Percentiles rank a stretch among this genome's conserved stretches.
Conservation (phyloP, 257 asterid genomes). For the Petrea volubilis region DNA sequence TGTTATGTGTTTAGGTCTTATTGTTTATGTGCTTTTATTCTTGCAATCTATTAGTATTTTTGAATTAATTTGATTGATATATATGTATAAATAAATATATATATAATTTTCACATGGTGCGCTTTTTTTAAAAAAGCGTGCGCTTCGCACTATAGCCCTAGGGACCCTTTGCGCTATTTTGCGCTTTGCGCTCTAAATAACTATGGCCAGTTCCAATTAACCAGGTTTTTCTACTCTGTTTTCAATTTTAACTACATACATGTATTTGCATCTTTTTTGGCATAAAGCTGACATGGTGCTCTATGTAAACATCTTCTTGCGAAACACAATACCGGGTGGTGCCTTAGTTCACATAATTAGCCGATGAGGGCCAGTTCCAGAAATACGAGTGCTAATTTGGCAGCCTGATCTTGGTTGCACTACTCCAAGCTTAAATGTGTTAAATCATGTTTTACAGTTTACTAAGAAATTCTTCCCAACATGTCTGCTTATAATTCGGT, state of each 20-base stretch:
- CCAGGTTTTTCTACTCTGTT: not conserved
- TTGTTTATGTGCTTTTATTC: too few species aligned
- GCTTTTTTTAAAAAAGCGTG: too few species aligned
- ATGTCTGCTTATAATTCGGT: slow-evolving; percentile 1
- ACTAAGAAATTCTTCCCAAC: not conserved
- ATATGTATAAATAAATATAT: too few species aligned
- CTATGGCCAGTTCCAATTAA: not conserved
- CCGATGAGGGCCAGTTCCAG: not conserved
- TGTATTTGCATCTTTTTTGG: not conserved
- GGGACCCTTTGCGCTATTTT: too few species aligned
- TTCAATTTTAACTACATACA: not conserved
- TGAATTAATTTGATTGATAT: too few species aligned
- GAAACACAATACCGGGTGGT: not conserved
- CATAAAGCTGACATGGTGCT: slow-evolving; percentile 1
- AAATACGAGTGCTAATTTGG: not conserved
- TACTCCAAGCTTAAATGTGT: too few species aligned
- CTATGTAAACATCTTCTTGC: not conserved
- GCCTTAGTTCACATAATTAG: not conserved
- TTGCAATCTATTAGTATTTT: too few species aligned
- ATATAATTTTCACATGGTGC: too few species aligned
- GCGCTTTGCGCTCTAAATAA: too few species aligned
- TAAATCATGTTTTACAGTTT: not conserved
- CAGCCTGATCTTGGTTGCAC: slow-evolving; percentile 4
- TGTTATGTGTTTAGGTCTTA: too few species aligned
- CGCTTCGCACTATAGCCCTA: too few species aligned